Conservation (phyloP, 768 basidiomycete species). For the Serendipita vermifera region DNA sequence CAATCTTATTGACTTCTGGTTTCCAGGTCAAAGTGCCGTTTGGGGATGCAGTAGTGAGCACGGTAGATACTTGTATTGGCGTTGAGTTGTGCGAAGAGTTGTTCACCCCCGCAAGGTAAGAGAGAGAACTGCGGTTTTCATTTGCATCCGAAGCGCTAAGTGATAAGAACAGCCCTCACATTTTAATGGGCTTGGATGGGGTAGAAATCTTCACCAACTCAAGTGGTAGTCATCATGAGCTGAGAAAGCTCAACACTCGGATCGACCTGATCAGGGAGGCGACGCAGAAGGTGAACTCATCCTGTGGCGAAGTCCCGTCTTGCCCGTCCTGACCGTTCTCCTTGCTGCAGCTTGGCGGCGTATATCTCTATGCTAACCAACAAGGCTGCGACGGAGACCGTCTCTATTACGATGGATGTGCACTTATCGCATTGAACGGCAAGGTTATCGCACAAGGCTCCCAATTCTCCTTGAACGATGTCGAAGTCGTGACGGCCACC, state of each 20-base stretch:
- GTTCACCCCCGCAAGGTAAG: conserved; percentile 88
- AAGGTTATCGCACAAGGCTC: conserved; percentile 86
- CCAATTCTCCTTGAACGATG: conserved; percentile 90
- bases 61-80: conserved; percentile 89
- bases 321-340: neutral
- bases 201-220: conserved; percentile 99
- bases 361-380: conserved; percentile 97
- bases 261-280: conserved; percentile 96
- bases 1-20: neutral
- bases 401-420: conserved; percentile 94
- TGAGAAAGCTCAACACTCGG: conserved; percentile 85
- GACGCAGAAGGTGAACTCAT: conserved; percentile 63
- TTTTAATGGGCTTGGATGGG: conserved; percentile 94
- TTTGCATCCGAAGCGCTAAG: neutral
- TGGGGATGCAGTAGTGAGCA: conserved; percentile 89
- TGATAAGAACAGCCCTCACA: conserved; percentile 63
- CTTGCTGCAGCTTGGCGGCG: conserved; percentile 64
- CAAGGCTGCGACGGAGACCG: conserved; percentile 98
- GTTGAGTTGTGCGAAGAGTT: conserved; percentile 96
- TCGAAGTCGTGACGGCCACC: conserved; percentile 92
- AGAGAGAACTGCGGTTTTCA: neutral
- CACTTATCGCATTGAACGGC: conserved; percentile 93
- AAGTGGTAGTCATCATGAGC: conserved; percentile 94
- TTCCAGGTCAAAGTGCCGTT: conserved; percentile 77
- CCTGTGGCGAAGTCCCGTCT: neutral